These are phyloP conservation scores for Irpex sp. DNA, from an alignment of 1,284 basidiomycete species.

Conservation along the genomic window DNA sequence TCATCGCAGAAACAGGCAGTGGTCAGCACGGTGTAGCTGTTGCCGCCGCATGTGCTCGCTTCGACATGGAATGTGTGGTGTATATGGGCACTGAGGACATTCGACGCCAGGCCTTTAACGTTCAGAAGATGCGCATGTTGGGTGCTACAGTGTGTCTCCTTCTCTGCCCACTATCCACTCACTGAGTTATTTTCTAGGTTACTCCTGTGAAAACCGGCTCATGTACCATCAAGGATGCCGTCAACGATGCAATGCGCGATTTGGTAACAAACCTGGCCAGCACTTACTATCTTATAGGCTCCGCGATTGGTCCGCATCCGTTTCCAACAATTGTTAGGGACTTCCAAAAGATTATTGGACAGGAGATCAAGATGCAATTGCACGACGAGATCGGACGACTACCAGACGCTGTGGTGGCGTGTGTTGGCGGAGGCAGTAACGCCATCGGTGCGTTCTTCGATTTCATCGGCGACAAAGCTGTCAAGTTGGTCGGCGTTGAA, in stretches of 20 bases:
- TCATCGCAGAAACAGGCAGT: constrained; percentile 98
- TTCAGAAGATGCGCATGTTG: constrained; percentile 97
- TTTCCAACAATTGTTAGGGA: constrained; percentile 99
- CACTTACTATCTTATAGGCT: constrained; percentile 97
- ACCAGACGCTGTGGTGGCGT: constrained; percentile 93
- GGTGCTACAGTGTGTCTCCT: constrained; percentile 61
- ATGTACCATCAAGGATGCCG: constrained; percentile 95
- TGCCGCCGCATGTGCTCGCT: constrained; percentile 96
- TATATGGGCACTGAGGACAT: constrained; percentile 99
- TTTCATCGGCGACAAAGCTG: constrained; percentile 84
- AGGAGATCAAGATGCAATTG: constrained; percentile 92
- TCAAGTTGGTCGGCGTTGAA: constrained; percentile 88
- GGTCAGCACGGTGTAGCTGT: constrained; percentile 99
- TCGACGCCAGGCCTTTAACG: constrained; percentile 91
- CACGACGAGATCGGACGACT: constrained; percentile 75
- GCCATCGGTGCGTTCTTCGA: constrained; percentile 97
- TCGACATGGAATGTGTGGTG: constrained; percentile 92
- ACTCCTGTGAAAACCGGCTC: constrained; percentile 94
- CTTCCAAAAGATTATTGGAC: constrained; percentile 94
- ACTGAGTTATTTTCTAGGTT: constrained; percentile 48
- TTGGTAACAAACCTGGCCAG: constrained; percentile 96
- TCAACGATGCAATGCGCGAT: constrained; percentile 95
- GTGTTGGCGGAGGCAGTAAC: constrained; percentile 97
- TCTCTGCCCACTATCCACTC: neutral
- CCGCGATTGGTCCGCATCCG: constrained; percentile 96